A percentile compares a stretch with the other conserved stretches of the same genome.
Conservation (phyloP, 768 basidiomycete genomes). For the Pseudohyphozyma bogoriensis region DNA sequence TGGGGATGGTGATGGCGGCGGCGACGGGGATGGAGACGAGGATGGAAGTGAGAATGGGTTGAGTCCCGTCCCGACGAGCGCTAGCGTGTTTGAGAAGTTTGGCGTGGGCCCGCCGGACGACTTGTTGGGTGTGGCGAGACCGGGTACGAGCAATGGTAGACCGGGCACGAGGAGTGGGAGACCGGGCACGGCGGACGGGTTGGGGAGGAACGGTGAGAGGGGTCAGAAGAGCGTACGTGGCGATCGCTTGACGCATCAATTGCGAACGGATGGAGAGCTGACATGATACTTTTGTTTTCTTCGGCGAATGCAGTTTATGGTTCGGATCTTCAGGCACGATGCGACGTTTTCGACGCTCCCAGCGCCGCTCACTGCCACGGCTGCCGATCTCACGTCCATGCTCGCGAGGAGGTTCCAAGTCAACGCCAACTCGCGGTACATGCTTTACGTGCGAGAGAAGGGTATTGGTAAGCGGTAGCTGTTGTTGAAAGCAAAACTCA, state of each 20-base stretch:
- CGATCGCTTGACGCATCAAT: too few species aligned
- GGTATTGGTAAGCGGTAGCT: slow-evolving; percentile 40
- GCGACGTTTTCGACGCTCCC: slow-evolving; percentile 60
- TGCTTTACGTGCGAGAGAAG: slow-evolving; percentile 47
- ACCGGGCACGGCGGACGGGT: slow-evolving; percentile 21
- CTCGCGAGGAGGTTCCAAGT: slow-evolving; percentile 52
- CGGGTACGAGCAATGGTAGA: slow-evolving; percentile 4
- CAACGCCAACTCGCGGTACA: slow-evolving; percentile 13
- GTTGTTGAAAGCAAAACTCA: neutral
- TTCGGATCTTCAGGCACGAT: slow-evolving; percentile 69
- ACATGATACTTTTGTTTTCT: neutral
- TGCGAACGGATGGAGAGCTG: neutral
- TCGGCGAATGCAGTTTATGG: slow-evolving; percentile 38
- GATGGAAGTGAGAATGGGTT: neutral
- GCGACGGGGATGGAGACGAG: neutral
- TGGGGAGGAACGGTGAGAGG: slow-evolving; percentile 2
- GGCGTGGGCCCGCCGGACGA: neutral
- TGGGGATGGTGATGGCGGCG: slow-evolving; percentile 28
- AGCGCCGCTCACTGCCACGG: slow-evolving; percentile 56
- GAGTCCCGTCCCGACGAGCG: too few species aligned
- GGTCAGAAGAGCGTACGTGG: slow-evolving; percentile 17
- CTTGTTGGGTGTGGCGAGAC: neutral
- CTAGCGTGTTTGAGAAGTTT: neutral
- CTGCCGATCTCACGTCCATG: slow-evolving; percentile 53
- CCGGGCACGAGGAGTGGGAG: neutral